phyloP scores from a whole-genome alignment of 2,329 filamentous ascomycete genomes.

The Aspergillus viridinutans region DNA sequence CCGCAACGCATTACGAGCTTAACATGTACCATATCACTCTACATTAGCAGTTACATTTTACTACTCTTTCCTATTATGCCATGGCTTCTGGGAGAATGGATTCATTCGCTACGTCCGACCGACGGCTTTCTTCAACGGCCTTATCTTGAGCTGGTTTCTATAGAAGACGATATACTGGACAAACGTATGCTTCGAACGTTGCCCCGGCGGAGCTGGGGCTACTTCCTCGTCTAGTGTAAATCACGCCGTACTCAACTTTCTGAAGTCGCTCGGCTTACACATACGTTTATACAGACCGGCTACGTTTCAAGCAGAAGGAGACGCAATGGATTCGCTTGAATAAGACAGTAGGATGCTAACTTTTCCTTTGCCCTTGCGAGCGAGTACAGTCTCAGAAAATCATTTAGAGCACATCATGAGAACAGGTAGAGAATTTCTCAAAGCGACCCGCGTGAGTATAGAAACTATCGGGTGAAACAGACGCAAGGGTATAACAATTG shows the following conservation, averaged over 20 bases:
- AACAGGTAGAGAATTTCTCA: neutral
- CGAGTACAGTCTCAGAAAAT: slow-evolving; percentile 7
- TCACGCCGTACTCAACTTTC: neutral
- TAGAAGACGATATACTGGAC: neutral
- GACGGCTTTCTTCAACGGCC: too few relatives aligned
- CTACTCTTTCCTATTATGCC: neutral
- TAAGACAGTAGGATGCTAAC: neutral
- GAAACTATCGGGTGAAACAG: neutral
- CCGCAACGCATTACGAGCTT: neutral
- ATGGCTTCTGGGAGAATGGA: too few relatives aligned
- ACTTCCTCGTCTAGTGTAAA: too few relatives aligned
- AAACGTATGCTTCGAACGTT: too few relatives aligned
- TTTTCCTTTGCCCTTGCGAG: slow-evolving; percentile 13
- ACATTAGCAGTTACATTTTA: neutral
- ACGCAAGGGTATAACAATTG: neutral
- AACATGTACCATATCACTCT: neutral
- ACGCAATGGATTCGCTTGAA: neutral
- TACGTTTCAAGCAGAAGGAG: neutral
- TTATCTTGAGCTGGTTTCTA: too few relatives aligned
- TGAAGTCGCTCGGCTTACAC: neutral
- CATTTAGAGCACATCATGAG: slow-evolving; percentile 1
- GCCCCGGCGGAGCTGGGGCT: too few relatives aligned
- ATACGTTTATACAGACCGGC: neutral
- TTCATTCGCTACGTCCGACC: too few relatives aligned
- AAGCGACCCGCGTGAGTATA: neutral